Evolutionary conservation across 768 basidiomycete genomes (phyloP).

Genomic region (Filobasidium floriforme): DNA sequence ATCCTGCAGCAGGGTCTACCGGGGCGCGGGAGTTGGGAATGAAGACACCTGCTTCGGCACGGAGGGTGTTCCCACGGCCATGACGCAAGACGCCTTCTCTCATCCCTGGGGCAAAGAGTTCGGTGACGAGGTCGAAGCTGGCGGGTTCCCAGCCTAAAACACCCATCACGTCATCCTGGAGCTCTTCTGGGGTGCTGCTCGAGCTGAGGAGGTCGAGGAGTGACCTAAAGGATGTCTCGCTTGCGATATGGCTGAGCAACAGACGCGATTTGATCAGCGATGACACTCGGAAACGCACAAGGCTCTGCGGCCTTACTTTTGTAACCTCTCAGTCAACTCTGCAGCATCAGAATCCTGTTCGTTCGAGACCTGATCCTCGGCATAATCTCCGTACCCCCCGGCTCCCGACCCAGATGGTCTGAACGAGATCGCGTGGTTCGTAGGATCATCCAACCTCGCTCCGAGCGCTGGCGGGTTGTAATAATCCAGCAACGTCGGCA

Average conservation of each 20-base stretch:
- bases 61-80: conserved; percentile 50
- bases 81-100: conserved; percentile 43
- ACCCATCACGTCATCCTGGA: conserved; percentile 70
- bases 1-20: conserved; percentile 5
- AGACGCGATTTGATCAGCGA: neutral
- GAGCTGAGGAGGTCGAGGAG: conserved; percentile 30
- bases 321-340: neutral
- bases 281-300: neutral
- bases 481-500: conserved; percentile 22
- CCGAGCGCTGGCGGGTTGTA: conserved; percentile 15
- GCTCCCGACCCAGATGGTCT: neutral
- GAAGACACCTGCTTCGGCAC: neutral
- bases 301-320: neutral
- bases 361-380: conserved; percentile 3
- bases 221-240: neutral
- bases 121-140: conserved; percentile 66
- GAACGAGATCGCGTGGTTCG: neutral
- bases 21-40: neutral
- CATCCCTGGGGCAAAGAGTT: conserved; percentile 58
- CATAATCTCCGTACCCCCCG: neutral
- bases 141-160: conserved; percentile 66
- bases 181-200: conserved; percentile 53
- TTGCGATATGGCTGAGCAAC: neutral
- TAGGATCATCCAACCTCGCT: conserved; percentile 15
- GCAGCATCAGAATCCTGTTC: neutral